phyloP scores from a whole-genome alignment of 1,284 basidiomycete genomes.

The Phellinidium pouzarii region DNA sequence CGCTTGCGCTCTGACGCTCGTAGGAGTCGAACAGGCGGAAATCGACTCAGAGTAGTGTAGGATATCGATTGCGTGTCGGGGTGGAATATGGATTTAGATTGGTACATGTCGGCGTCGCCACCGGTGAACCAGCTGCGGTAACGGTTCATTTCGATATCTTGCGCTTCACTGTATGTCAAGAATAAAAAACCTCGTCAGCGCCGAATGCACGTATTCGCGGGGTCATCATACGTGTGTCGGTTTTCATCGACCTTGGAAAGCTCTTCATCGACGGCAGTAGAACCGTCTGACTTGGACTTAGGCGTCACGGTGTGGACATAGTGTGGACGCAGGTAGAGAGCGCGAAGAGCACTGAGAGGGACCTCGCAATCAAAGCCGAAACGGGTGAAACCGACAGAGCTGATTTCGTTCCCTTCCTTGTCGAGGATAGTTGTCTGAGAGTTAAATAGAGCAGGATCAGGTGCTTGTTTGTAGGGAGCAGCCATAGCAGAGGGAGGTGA shows the following conservation, averaged over 20 bases:
- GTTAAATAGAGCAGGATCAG: constrained; percentile 16
- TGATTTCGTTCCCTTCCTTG: constrained; percentile 71
- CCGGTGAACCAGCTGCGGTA: constrained; percentile 51
- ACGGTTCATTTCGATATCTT: too few species aligned
- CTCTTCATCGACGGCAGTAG: constrained; percentile 33
- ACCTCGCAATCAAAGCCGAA: constrained; percentile 88
- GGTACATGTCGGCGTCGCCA: constrained; percentile 47
- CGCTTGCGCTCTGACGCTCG: constrained; percentile 77
- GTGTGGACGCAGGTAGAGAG: constrained; percentile 80
- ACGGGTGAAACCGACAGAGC: constrained; percentile 69
- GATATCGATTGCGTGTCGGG: constrained; percentile 75
- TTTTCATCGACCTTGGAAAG: constrained; percentile 23
- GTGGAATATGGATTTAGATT: constrained; percentile 80
- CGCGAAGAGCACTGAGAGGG: constrained; percentile 69
- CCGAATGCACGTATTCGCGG: too few species aligned
- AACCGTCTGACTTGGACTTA: constrained; percentile 31
- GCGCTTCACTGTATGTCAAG: too few species aligned
- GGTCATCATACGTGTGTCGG: too few species aligned
- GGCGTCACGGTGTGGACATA: constrained; percentile 50
- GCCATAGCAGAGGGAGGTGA: constrained; percentile 1
- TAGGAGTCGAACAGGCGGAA: constrained; percentile 86
- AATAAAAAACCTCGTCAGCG: too few species aligned
- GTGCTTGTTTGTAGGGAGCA: constrained; percentile 1
- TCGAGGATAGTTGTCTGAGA: constrained; percentile 56
- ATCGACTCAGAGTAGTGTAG: constrained; percentile 85